These are phyloP conservation scores for Citrullus amarus DNA, from an alignment of 306 rosid genomes.

Conservation along the genomic window DNA sequence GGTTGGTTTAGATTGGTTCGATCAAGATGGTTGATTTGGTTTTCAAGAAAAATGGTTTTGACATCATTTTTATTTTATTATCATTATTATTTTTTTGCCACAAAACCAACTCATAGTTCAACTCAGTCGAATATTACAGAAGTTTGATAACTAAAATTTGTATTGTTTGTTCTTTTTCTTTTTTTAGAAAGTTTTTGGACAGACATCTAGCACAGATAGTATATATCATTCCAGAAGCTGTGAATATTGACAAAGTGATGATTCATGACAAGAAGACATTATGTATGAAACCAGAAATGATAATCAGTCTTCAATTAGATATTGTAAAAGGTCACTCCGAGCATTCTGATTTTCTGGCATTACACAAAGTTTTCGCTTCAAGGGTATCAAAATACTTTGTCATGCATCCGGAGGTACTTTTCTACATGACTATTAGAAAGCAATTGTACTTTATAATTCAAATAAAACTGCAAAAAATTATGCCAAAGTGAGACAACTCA, in stretches of 20 bases:
- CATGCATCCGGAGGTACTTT: conserved; percentile 46
- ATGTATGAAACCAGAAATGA: conserved; percentile 49
- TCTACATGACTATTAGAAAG: neutral
- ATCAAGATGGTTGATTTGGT: no score
- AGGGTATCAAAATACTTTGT: conserved; percentile 35
- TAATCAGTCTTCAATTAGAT: conserved; percentile 37
- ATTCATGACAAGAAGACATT: conserved; percentile 38
- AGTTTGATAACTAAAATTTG: neutral
- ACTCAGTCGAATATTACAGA: neutral
- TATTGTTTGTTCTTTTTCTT: conserved; percentile 10
- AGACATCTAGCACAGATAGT: conserved; percentile 53
- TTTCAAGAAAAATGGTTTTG: neutral
- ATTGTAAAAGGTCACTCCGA: conserved; percentile 27
- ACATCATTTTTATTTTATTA: neutral
- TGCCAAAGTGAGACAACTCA: no score
- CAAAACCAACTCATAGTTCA: neutral
- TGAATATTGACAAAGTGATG: conserved; percentile 29
- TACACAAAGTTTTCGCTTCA: conserved; percentile 30
- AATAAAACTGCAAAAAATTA: neutral
- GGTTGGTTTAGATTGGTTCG: no score
- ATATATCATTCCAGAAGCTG: conserved; percentile 47
- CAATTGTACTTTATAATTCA: neutral
- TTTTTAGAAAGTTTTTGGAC: conserved; percentile 39
- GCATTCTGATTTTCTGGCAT: conserved; percentile 31
- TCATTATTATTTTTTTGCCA: neutral